Evolutionary conservation across 2,329 filamentous ascomycete species (phyloP).

Genomic region (Fusarium nanum): DNA sequence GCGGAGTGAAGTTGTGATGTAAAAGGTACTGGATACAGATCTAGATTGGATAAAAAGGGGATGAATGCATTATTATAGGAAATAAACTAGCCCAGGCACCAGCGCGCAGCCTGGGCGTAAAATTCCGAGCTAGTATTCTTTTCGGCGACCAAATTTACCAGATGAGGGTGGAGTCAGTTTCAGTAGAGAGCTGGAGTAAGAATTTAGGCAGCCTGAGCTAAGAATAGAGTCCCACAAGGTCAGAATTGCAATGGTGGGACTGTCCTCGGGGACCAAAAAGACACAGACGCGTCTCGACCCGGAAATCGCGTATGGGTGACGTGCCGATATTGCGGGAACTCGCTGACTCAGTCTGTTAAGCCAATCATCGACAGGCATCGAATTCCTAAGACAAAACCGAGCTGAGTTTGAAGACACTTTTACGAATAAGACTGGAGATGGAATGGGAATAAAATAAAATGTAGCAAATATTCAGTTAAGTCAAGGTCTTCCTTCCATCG

Average conservation of each 20-base stretch:
- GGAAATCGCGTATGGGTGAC: too few species aligned
- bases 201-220: not conserved
- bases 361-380: rapidly evolving
- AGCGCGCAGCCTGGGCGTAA: not conserved
- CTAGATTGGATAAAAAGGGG: not conserved
- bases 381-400: not conserved
- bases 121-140: not conserved
- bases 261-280: not conserved
- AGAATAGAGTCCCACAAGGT: not conserved
- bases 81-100: not conserved
- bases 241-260: not conserved
- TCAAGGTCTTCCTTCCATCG: too few species aligned
- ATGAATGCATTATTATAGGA: not conserved
- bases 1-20: not conserved
- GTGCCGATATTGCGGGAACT: not conserved
- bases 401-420: too few species aligned
- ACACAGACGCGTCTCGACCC: not conserved
- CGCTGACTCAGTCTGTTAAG: not conserved
- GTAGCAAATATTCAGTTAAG: too few species aligned
- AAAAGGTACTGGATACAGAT: not conserved
- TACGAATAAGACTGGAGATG: too few species aligned
- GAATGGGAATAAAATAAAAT: too few species aligned
- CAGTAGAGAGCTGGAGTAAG: not conserved
- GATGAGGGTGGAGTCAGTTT: rapidly evolving
- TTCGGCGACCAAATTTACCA: not conserved